Base-by-base conservation (phyloP, 2,329 filamentous ascomycete genomes). In the Fusarium falciforme region DNA sequence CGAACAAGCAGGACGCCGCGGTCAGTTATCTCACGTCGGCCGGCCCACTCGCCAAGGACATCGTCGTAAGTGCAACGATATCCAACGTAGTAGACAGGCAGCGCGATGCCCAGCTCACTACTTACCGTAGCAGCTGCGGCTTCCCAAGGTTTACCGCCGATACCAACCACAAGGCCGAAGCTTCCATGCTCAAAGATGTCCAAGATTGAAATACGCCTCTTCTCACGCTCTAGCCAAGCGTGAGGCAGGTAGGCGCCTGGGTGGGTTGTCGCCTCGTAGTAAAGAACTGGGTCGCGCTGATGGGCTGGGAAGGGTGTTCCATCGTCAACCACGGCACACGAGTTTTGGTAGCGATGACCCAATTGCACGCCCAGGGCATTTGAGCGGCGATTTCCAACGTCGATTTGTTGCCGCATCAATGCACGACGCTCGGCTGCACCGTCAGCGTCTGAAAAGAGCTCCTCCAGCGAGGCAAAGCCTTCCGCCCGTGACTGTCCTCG, bases 181-280 rank as follows among this genome's bases (percentile, higher is more conserved):
- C 76, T 75, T 0, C 89, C 87, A 62, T 90, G 84, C 0, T 90
- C 90, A 0, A 88, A 88, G 2, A 92, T 80, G 78, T 92, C 90
- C 49, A 90, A 86, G 0, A 89, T 91, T 1, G 89, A 91, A n/a
- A 89, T 81, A 12, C 68, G 68, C 9, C n/a, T 61, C 54, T 80
- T 22, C 82, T 73, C n/a, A 77, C 29, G 84, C 79, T 90, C 88
- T 12, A 92, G 79, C 90, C 90, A 92, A 0, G 85, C 90, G 79
- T 93, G 90, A 3, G 91, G 90, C 16, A 92, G 79, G 8, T 90
- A 83, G 35, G 84, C 83, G 7, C 90, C 91, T 1, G 90, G 90
- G 73, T 87, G 91, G 4, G 90, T 92, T 47, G 80, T 85, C 31
- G 84, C 82, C 42, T 83, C 79, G 68, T 88, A 83, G 52, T 85